These are phyloP conservation scores for Aureobasidium vineae DNA, from an alignment of 2,329 filamentous ascomycete species.

Conservation along the genomic window DNA sequence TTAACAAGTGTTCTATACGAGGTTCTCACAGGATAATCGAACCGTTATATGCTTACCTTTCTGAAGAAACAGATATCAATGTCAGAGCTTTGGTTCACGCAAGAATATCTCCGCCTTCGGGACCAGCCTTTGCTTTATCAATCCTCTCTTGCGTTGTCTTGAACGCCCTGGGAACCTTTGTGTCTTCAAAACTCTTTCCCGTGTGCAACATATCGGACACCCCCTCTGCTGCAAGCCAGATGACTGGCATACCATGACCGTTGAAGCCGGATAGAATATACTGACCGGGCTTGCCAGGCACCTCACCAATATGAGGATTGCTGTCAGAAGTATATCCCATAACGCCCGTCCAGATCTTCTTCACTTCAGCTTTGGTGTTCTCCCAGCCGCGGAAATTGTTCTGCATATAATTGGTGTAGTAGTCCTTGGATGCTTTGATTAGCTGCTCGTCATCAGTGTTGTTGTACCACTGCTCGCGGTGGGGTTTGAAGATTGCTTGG, in stretches of 20 bases:
- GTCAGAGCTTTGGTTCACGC: not conserved
- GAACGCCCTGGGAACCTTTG: constrained; percentile 28
- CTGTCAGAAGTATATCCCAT: constrained; percentile 33
- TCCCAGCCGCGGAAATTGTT: constrained; percentile 53
- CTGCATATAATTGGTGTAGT: constrained; percentile 54
- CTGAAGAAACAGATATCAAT: not conserved
- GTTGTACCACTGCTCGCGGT: constrained; percentile 47
- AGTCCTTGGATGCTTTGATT: constrained; percentile 45
- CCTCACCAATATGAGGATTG: constrained; percentile 46
- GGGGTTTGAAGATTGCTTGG: constrained; percentile 37
- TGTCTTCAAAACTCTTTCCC: constrained; percentile 28
- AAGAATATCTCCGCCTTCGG: constrained; percentile 31
- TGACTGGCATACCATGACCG: constrained; percentile 54
- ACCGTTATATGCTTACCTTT: too few species aligned
- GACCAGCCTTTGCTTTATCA: constrained; percentile 27
- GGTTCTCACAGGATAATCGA: too few species aligned
- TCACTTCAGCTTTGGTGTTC: constrained; percentile 40
- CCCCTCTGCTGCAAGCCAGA: constrained; percentile 45
- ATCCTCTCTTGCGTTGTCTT: constrained; percentile 30
- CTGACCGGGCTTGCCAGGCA: constrained; percentile 44
- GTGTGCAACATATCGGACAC: constrained; percentile 44
- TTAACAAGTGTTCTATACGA: too few species aligned
- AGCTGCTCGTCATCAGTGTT: constrained; percentile 49
- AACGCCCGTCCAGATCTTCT: constrained; percentile 46
- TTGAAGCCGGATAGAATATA: constrained; percentile 53